Evolutionary conservation across 2,329 filamentous ascomycete genomes (phyloP), one percentile per base, ranked within the genome.

Genomic region (Emergomyces africanus): DNA sequence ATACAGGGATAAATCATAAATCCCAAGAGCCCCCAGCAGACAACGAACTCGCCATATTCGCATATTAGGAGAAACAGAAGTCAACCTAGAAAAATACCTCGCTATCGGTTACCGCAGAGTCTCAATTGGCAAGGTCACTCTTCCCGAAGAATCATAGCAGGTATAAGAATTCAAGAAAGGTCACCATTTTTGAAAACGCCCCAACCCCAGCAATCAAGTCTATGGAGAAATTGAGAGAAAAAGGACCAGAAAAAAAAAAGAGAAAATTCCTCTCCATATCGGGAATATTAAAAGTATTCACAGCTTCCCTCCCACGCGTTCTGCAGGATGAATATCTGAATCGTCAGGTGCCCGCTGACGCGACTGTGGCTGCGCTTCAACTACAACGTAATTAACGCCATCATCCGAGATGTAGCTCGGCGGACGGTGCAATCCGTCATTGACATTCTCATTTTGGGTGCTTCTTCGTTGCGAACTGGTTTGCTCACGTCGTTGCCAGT

Each of bases 331-430:
- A 39, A 71, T 68, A 23, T 75, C 75, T 28, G 79, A 68, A 2
- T 28, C 33, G 15, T 46, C 33, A 15, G 35, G 20, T 12, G 14
- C 15, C 28, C 28, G 50, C 15, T 41, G 6, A 37, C 33, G 33
- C n/a, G 56, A 28, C 30, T 57, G 39, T 25, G 60, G 30, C 48
- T 50, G 30, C 0, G 84, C 85, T 64, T 89, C 83, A n/a, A n/a
- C 5, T 89, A n/a, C 77, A 15, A 89, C 82, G 68, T 90, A 90
- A 33, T 80, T 79, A 5, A 90, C 80, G 0, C 88, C 88, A 65
- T 90, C 85, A 10, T 92, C 87, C 0, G 86, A 89, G 3, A 80
- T 77, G 69, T 94, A 94, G 4, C 85, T 89, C 1, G 89, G 89
- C 4, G 89, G 89, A 0, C 88, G 79, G 61, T 73, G 73, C n/a